Base-by-base conservation (phyloP, 805 yeast genomes). In the Pichia eremophila region DNA sequence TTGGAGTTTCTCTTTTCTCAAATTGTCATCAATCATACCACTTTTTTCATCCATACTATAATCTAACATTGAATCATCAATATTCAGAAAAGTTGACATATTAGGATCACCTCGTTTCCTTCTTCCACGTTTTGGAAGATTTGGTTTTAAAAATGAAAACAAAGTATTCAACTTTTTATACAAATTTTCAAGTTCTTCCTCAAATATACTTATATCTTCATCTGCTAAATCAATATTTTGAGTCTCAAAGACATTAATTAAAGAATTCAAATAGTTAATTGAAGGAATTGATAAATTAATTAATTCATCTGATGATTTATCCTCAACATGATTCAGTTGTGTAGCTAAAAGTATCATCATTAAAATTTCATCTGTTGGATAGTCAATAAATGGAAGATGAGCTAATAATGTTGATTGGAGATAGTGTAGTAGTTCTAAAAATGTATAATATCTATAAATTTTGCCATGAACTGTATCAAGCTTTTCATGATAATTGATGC, bases 291-390 rank as follows among this genome's bases (percentile, higher is more conserved):
- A 44, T 17, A 48, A 15, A 37, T 48, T 39, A 2, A 38, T 19
- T 6, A 31, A 7, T 4, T 22, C 18, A 11, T 27, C 18, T 5
- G 41, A 35, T 4, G 35, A 15, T 17, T 18, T 37, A 17, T 48
- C 50, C 3, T 48, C 47, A 1, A 40, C 28, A n/a, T 48, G 40
- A n/a, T 40, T 22, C 11, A 48, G 18, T 29, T 48, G 51, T 7
- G 51, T 45, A 3, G 46, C 51, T 5, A 46, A 35, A 2, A 48
- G 17, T 8, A 48, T 19, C 48, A 45, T 42, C 2, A 27, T 12
- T 9, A 48, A 31, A 18, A 48, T 39, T 39, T 45, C 44, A 31
- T 36, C 34, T 1, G 48, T 45, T 1, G 51, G 51, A 29, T 48
- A 48, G 36, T 45, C 34, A 3, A 48, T 42, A 31, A 35, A 43